Conservation (phyloP, 23 red algal species). For the Gracilaria domingensis region DNA sequence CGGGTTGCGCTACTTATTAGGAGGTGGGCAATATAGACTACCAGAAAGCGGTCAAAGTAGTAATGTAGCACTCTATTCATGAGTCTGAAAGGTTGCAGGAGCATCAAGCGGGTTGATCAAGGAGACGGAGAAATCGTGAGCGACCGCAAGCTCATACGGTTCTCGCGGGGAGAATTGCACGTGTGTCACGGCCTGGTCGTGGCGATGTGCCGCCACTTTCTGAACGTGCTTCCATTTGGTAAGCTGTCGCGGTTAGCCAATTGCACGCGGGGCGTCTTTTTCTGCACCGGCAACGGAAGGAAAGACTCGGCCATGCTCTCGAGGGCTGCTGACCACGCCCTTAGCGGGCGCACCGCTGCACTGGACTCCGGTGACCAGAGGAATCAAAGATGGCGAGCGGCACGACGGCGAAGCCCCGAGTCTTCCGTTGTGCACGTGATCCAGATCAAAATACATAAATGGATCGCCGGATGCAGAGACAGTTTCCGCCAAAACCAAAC, state of each 20-base stretch:
- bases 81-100: too few relatives aligned
- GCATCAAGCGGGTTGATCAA: slow-evolving; percentile 47
- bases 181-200: slow-evolving; percentile 48
- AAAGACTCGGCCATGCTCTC: slow-evolving; percentile 9
- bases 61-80: too few relatives aligned
- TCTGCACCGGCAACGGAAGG: neutral
- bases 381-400: too few relatives aligned
- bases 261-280: neutral
- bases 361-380: too few relatives aligned
- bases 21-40: too few relatives aligned
- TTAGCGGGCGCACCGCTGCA: too few relatives aligned
- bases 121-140: slow-evolving; percentile 65
- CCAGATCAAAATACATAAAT: neutral
- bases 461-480: too few relatives aligned
- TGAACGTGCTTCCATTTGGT: slow-evolving; percentile 21
- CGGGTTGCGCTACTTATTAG: too few relatives aligned
- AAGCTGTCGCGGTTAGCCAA: neutral
- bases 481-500: neutral
- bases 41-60: too few relatives aligned
- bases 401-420: too few relatives aligned
- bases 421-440: too few relatives aligned
- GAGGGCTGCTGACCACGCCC: neutral
- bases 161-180: slow-evolving; percentile 71
- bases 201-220: slow-evolving; percentile 9
- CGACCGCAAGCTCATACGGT: slow-evolving; percentile 76